Conservation (phyloP, 2,329 filamentous ascomycete genomes). For the Beauveria rudraprayagi region DNA sequence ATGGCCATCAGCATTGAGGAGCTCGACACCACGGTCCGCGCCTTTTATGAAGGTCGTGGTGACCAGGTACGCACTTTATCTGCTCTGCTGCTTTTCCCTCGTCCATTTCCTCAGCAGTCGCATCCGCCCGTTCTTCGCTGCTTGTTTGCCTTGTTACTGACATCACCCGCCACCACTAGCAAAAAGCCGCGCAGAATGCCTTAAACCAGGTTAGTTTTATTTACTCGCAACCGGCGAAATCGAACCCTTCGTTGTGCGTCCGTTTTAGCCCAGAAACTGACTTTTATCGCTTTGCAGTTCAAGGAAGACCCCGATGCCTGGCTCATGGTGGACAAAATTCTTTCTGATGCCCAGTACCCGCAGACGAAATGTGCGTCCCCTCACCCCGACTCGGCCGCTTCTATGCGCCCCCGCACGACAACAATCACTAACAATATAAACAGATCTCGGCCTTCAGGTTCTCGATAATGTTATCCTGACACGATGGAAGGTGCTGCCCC, state of each 20-base stretch:
- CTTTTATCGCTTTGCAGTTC: slow-evolving; percentile 52
- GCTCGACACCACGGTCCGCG: slow-evolving; percentile 91
- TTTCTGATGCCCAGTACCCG: slow-evolving; percentile 84
- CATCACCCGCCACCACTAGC: slow-evolving; percentile 40
- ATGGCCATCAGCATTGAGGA: slow-evolving; percentile 77
- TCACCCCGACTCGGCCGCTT: neutral
- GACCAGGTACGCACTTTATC: slow-evolving; percentile 61
- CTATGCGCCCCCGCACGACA: slow-evolving; percentile 12
- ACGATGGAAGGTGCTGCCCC: slow-evolving; percentile 94
- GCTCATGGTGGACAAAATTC: slow-evolving; percentile 94
- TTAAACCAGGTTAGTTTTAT: slow-evolving; percentile 71
- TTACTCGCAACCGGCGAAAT: slow-evolving; percentile 9
- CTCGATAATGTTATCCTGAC: slow-evolving; percentile 98
- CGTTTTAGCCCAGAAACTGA: neutral
- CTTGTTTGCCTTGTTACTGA: neutral
- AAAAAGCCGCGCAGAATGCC: slow-evolving; percentile 91
- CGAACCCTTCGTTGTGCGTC: neutral
- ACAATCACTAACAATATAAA: slow-evolving; percentile 19
- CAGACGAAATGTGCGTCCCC: slow-evolving; percentile 83
- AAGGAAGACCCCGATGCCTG: slow-evolving; percentile 98
- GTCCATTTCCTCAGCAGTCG: slow-evolving; percentile 23
- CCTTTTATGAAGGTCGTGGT: slow-evolving; percentile 95
- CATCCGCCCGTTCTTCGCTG: neutral
- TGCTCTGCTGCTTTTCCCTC: slow-evolving; percentile 24
- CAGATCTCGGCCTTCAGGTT: slow-evolving; percentile 89